Evolutionary conservation across 1,284 basidiomycete genomes (phyloP).

Genomic region (Athelia psychrophila): DNA sequence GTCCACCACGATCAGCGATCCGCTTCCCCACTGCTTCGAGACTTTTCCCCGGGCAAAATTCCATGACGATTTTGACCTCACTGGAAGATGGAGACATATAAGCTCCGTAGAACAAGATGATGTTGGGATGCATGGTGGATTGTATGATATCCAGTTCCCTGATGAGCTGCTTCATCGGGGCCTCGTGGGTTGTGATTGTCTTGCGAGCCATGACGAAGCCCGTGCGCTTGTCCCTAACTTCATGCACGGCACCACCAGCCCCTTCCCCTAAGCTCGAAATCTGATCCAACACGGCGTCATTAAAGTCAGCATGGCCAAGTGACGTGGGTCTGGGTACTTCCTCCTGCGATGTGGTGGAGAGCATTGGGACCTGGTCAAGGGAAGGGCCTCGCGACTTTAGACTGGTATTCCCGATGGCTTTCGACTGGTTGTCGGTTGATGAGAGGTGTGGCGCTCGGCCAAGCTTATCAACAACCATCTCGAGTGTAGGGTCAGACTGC

Average conservation of each 20-base stretch:
- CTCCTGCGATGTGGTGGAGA: no score
- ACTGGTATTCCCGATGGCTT: no score
- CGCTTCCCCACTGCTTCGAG: conserved; percentile 86
- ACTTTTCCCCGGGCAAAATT: conserved; percentile 86
- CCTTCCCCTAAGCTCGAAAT: conserved; percentile 87
- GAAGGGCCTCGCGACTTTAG: no score
- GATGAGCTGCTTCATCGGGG: conserved; percentile 89
- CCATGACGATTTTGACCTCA: conserved; percentile 96
- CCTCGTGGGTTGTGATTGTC: conserved; percentile 93
- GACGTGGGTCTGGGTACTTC: no score
- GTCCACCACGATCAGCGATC: conserved; percentile 77
- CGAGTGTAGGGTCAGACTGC: no score
- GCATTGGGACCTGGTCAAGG: no score
- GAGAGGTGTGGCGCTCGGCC: no score
- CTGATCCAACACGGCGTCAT: conserved; percentile 73
- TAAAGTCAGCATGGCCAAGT: conserved; percentile 50
- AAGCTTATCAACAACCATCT: no score
- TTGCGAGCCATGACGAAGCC: conserved; percentile 90
- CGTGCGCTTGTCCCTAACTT: conserved; percentile 79
- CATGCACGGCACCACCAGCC: conserved; percentile 92
- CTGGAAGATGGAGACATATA: conserved; percentile 92
- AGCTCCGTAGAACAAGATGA: conserved; percentile 92
- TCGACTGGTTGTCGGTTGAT: no score
- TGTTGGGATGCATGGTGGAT: conserved; percentile 82
- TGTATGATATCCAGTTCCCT: conserved; percentile 92